Percentiles rank a stretch among this genome's conserved stretches.
phyloP scores from a whole-genome alignment of 2,329 filamentous ascomycete genomes.

The Apiospora rasikravindrae region DNA sequence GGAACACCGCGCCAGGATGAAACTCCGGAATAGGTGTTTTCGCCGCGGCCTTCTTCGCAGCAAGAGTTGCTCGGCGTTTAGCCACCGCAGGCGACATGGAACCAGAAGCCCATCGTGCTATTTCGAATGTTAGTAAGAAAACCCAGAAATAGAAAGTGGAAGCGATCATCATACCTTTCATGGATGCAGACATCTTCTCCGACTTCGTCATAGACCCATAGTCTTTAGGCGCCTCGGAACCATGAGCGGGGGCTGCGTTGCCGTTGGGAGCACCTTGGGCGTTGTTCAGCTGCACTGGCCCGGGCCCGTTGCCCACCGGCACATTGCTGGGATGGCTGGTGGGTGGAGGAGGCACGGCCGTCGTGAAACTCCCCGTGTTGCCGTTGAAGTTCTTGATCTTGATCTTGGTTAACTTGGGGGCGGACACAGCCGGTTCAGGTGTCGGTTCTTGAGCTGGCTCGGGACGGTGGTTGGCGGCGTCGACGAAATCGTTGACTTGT shows the following conservation, averaged over 20 bases:
- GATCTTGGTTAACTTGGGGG: conserved; percentile 36
- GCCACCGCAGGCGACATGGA: conserved; percentile 66
- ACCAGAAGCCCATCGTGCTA: conserved; percentile 65
- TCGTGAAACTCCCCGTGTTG: neutral
- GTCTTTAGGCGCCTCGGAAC: conserved; percentile 48
- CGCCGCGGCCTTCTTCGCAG: conserved; percentile 60
- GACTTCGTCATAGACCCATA: conserved; percentile 68
- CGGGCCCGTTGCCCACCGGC: conserved; percentile 18
- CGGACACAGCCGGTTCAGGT: neutral
- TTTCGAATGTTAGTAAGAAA: conserved; percentile 33
- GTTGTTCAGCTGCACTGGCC: neutral
- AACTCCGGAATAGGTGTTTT: conserved; percentile 27
- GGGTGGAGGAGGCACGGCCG: conserved; percentile 18
- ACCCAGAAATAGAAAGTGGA: neutral
- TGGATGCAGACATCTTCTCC: conserved; percentile 69
- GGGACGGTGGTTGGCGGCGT: conserved; percentile 21
- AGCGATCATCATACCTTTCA: conserved; percentile 56
- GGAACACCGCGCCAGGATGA: conserved; percentile 21
- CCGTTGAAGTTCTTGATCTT: conserved; percentile 41
- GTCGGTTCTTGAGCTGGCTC: conserved; percentile 19
- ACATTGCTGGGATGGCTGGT: conserved; percentile 30
- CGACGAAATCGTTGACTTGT: conserved; percentile 30
- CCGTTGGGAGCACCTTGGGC: conserved; percentile 17
- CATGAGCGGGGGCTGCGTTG: conserved; percentile 18
- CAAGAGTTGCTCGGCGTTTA: conserved; percentile 64